A percentile compares a stretch with the other conserved stretches of the same genome.
phyloP scores from a whole-genome alignment of 1,284 basidiomycete genomes.

The Athelia psychrophila region DNA sequence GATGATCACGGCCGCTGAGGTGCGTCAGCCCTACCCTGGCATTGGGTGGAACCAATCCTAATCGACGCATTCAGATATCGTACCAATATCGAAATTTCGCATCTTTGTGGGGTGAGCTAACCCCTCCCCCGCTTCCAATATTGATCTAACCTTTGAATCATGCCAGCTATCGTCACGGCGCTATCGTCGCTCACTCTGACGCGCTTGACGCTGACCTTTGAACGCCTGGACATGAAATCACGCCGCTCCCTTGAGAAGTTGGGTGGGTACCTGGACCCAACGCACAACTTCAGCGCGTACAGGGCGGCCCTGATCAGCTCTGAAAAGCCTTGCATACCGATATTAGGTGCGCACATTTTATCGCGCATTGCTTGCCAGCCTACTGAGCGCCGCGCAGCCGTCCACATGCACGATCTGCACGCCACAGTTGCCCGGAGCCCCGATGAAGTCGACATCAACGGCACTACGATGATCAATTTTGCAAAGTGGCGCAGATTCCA shows the following conservation, averaged over 20 bases:
- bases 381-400: conserved; percentile 22
- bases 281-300: conserved; percentile 34
- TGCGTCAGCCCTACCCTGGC: conserved; percentile 9
- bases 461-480: conserved; percentile 1
- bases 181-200: conserved; percentile 36
- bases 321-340: conserved; percentile 30
- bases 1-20: conserved; percentile 38
- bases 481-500: background rate
- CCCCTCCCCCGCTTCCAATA: too few relatives aligned
- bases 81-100: conserved; percentile 38
- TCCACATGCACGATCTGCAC: conserved; percentile 40
- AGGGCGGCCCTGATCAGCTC: conserved; percentile 27
- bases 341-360: conserved; percentile 30
- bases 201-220: conserved; percentile 31
- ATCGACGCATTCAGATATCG: conserved; percentile 34
- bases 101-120: conserved; percentile 14
- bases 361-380: background rate
- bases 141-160: too few relatives aligned
- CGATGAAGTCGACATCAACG: background rate
- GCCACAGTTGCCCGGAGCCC: conserved; percentile 17
- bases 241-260: conserved; percentile 29
- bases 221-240: conserved; percentile 25
- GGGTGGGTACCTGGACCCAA: conserved; percentile 29
- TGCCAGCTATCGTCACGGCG: conserved; percentile 38
- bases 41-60: background rate